Evolutionary conservation across 2,329 filamentous ascomycete genomes (phyloP).

Genomic region (Nemania serpens): DNA sequence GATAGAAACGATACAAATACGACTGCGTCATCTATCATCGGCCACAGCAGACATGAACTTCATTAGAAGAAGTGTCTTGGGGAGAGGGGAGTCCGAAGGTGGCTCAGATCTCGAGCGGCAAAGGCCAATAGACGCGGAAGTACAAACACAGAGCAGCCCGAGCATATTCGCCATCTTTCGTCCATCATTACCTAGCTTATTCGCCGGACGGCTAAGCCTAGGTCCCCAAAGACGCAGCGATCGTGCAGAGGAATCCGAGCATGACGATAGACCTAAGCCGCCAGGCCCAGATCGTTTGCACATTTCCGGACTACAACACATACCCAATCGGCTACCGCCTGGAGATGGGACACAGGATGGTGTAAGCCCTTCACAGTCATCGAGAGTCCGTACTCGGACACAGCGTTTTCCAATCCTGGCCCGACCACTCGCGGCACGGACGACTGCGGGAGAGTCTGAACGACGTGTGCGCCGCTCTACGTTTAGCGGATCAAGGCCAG

Average conservation of each 20-base stretch:
- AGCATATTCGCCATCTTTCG: constrained; percentile 29
- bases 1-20: not conserved
- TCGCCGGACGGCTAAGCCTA: constrained; percentile 24
- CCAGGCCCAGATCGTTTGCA: constrained; percentile 46
- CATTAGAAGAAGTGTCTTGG: constrained; percentile 29
- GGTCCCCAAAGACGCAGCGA: constrained; percentile 22
- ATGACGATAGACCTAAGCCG: constrained; percentile 54
- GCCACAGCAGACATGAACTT: constrained; percentile 32
- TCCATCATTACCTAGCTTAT: constrained; percentile 25
- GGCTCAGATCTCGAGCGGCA: constrained; percentile 30
- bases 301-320: constrained; percentile 48
- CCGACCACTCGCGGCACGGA: constrained; percentile 34
- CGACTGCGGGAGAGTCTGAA: constrained; percentile 17
- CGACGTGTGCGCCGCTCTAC: constrained; percentile 31
- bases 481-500: constrained; percentile 52
- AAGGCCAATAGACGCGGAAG: constrained; percentile 28
- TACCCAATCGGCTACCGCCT: constrained; percentile 39
- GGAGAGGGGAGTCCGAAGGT: constrained; percentile 27
- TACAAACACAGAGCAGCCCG: constrained; percentile 21
- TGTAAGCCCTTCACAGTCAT: constrained; percentile 10
- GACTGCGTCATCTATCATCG: constrained; percentile 14
- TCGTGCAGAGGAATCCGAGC: constrained; percentile 30
- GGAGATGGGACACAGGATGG: constrained; percentile 8
- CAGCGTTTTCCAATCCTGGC: constrained; percentile 31
- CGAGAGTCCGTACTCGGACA: constrained; percentile 15